phyloP scores from a whole-genome alignment of 768 basidiomycete genomes.

The Rhizopogon vesiculosus region DNA sequence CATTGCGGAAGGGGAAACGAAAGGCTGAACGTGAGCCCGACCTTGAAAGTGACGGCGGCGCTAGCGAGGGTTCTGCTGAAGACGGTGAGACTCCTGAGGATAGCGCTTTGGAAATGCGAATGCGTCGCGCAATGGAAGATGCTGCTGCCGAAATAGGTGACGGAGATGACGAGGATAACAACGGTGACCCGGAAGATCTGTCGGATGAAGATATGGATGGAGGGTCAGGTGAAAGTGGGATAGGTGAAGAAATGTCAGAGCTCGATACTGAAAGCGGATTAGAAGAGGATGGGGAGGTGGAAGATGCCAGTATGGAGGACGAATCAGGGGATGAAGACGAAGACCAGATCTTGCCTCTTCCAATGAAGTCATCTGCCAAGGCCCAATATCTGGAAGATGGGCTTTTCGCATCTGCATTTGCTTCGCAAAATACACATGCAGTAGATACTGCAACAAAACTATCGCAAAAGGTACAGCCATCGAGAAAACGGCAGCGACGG shows the following conservation, averaged over 20 bases:
- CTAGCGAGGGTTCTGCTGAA: constrained; percentile 18
- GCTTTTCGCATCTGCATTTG: constrained; percentile 55
- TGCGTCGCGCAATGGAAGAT: constrained; percentile 25
- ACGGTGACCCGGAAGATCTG: constrained; percentile 7
- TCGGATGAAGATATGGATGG: constrained; percentile 7
- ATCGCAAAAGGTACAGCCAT: constrained; percentile 9
- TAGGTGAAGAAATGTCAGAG: constrained; percentile 9
- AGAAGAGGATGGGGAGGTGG: constrained; percentile 11
- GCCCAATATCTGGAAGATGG: constrained; percentile 61
- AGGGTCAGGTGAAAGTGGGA: constrained; percentile 14
- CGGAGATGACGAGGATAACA: constrained; percentile 18
- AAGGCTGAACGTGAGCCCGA: constrained; percentile 20
- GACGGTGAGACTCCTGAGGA: constrained; percentile 8
- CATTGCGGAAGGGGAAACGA: constrained; percentile 7
- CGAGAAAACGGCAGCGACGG: constrained; percentile 28
- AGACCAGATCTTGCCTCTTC: background rate
- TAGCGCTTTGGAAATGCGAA: constrained; percentile 12
- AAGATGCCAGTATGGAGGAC: constrained; percentile 16
- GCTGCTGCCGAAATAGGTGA: constrained; percentile 17
- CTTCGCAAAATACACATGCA: constrained; percentile 23
- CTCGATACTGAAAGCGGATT: background rate
- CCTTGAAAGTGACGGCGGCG: constrained; percentile 21
- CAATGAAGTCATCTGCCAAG: constrained; percentile 22
- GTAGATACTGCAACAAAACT: constrained; percentile 16
- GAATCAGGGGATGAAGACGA: constrained; percentile 6